Percentiles rank a stretch among this genome's conserved stretches.
phyloP scores from a whole-genome alignment of 2,329 filamentous ascomycete genomes.

The Amauroascus niger region DNA sequence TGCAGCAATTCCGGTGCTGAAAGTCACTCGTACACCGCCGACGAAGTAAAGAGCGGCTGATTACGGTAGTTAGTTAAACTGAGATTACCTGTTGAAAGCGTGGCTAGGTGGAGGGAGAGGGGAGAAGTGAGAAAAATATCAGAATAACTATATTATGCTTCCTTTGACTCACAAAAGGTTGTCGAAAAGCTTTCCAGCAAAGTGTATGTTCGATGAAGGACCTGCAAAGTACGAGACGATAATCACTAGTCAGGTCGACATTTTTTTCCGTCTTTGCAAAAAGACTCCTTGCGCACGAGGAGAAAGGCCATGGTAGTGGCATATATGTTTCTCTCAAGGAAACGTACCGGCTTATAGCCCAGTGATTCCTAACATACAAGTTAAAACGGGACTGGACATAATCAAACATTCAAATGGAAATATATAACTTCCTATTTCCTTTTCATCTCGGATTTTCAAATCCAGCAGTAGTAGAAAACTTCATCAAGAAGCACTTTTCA shows the following conservation, averaged over 20 bases:
- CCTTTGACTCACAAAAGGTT: conserved; percentile 44
- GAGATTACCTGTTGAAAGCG: no score
- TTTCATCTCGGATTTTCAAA: no score
- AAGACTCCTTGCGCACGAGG: no score
- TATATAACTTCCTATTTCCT: no score
- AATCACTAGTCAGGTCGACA: conserved; percentile 14
- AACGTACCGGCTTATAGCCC: conserved; percentile 47
- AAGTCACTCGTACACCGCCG: conserved; percentile 51
- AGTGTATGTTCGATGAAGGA: conserved; percentile 49
- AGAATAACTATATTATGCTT: no score
- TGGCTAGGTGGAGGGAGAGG: no score
- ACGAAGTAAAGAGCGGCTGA: conserved; percentile 53
- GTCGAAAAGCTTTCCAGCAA: conserved; percentile 52
- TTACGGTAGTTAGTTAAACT: background rate
- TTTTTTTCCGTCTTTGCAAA: background rate
- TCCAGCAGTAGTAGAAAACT: no score
- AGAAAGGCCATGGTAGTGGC: background rate
- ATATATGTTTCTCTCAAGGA: background rate
- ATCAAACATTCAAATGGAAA: no score
- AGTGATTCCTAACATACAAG: conserved; percentile 36
- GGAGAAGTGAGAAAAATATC: no score
- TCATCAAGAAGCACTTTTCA: no score
- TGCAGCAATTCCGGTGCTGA: conserved; percentile 53
- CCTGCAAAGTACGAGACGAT: conserved; percentile 28
- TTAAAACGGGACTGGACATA: conserved; percentile 17